These are phyloP conservation scores for Crithidia sp. DNA, from an alignment of 208 protist species.

Conservation along the genomic window DNA sequence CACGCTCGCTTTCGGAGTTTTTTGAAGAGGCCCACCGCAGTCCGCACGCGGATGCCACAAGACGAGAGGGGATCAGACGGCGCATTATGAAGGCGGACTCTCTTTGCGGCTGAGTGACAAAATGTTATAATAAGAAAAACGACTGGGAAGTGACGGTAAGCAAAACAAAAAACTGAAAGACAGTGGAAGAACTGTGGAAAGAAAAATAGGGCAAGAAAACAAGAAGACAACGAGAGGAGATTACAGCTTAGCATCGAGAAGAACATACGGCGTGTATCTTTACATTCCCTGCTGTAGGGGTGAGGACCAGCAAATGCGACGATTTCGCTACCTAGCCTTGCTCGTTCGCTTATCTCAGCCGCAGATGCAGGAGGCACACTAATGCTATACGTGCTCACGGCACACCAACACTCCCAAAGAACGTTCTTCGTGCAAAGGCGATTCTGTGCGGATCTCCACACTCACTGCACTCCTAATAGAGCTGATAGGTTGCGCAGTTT, in stretches of 20 bases:
- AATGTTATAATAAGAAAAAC: background rate
- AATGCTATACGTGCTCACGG: too few relatives aligned
- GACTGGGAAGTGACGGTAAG: background rate
- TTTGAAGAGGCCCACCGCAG: conserved; percentile 3
- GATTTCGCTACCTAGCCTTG: too few relatives aligned
- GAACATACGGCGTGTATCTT: background rate
- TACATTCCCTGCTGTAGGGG: too few relatives aligned
- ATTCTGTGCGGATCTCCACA: too few relatives aligned
- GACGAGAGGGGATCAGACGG: background rate
- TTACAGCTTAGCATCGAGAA: background rate
- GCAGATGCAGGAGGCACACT: too few relatives aligned
- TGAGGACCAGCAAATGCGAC: too few relatives aligned
- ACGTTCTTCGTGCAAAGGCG: too few relatives aligned
- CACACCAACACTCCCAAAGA: too few relatives aligned
- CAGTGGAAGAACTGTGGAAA: background rate
- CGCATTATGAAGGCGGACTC: background rate
- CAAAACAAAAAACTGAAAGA: background rate
- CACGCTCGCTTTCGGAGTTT: conserved; percentile 11
- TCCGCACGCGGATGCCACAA: background rate
- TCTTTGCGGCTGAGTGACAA: background rate
- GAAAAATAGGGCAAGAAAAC: background rate
- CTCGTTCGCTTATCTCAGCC: too few relatives aligned
- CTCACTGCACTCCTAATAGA: too few relatives aligned
- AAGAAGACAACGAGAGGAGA: background rate
- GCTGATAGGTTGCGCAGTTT: too few relatives aligned